phyloP scores from a whole-genome alignment of 176 grass and related monocot species.

The Dactylis glomerata region DNA sequence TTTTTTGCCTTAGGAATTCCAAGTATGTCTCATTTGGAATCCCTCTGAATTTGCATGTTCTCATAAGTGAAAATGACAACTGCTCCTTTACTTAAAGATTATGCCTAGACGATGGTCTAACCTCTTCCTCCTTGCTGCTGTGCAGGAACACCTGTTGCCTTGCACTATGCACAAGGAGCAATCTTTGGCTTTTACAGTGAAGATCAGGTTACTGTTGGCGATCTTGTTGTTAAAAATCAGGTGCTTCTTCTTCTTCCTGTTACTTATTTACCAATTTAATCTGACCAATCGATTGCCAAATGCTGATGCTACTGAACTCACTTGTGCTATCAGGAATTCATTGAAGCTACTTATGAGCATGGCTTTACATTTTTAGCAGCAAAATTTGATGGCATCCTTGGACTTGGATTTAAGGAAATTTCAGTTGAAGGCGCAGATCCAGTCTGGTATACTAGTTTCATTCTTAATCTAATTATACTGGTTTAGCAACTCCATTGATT shows the following conservation, averaged over 20 bases:
- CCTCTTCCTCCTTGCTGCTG: conserved; percentile 1
- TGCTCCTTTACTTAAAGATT: not conserved
- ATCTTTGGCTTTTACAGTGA: conserved; percentile 75
- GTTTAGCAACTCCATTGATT: not conserved
- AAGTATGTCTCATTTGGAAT: not conserved
- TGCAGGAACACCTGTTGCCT: conserved; percentile 66
- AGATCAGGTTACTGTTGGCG: conserved; percentile 70
- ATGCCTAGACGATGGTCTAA: not conserved
- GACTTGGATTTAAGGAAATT: conserved; percentile 92
- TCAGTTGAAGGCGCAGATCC: conserved; percentile 72
- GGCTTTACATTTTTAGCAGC: conserved; percentile 60
- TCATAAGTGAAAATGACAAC: not conserved
- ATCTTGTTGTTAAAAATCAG: conserved; percentile 65
- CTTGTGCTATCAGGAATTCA: conserved; percentile 73
- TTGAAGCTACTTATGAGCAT: conserved; percentile 85
- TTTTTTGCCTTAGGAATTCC: not conserved
- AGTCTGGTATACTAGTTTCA: conserved; percentile 55
- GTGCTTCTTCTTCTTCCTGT: conserved; percentile 32
- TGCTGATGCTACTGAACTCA: conserved; percentile 23
- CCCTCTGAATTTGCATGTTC: not conserved
- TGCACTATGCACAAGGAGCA: conserved; percentile 80
- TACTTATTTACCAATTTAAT: not conserved
- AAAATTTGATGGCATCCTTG: conserved; percentile 96
- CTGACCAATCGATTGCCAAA: not conserved
- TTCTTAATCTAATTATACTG: not conserved